These are phyloP conservation scores for Xylaria nigripes DNA, from an alignment of 495 filamentous ascomycete genomes.

Conservation along the genomic window DNA sequence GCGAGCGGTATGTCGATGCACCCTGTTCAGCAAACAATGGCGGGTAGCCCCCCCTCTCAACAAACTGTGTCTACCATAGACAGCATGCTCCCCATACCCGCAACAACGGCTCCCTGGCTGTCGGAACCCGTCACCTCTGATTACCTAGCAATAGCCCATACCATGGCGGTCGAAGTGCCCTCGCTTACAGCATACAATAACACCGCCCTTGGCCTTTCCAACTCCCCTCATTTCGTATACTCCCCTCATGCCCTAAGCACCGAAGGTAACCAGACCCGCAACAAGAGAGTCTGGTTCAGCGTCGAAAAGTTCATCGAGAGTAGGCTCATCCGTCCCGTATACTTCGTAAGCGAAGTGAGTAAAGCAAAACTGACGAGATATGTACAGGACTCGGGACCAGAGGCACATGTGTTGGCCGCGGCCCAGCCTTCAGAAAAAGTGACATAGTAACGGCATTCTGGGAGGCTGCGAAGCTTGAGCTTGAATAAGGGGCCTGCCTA, in stretches of 20 bases:
- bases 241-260: conserved; percentile 9
- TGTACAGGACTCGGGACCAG: conserved; percentile 36
- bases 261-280: background rate
- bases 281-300: conserved; percentile 17
- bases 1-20: background rate
- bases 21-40: background rate
- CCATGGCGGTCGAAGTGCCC: conserved; percentile 3
- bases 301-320: conserved; percentile 20
- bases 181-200: conserved; percentile 17
- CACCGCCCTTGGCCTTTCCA: conserved; percentile 5
- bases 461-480: conserved; percentile 15
- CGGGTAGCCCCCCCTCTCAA: background rate
- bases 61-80: conserved; percentile 3
- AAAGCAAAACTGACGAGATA: background rate
- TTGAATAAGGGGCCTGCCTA: background rate
- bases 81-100: background rate
- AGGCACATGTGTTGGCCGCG: conserved; percentile 52
- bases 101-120: conserved; percentile 9
- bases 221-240: conserved; percentile 20
- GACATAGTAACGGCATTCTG: conserved; percentile 55
- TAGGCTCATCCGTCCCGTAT: background rate
- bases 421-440: conserved; percentile 50
- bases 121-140: conserved; percentile 8
- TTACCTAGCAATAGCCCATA: background rate
- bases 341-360: background rate